Conservation (phyloP, 768 basidiomycete species). For the Crucibulum laeve region DNA sequence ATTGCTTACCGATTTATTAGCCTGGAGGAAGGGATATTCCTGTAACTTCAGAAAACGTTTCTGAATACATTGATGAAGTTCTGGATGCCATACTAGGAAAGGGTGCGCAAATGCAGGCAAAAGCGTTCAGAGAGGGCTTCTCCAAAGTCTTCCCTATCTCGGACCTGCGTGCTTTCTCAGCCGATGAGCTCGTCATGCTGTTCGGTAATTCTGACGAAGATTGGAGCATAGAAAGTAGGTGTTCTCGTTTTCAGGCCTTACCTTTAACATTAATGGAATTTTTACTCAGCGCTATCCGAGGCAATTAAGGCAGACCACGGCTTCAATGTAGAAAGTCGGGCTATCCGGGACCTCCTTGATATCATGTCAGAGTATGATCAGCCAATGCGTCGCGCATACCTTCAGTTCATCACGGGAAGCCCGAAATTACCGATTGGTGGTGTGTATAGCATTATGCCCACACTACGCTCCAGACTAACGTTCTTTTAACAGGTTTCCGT, state of each 20-base stretch:
- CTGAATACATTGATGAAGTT: conserved; percentile 85
- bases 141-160: conserved; percentile 93
- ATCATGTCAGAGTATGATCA: conserved; percentile 80
- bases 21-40: conserved; percentile 72
- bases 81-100: conserved; percentile 84
- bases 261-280: conserved; percentile 8
- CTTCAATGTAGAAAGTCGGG: conserved; percentile 91
- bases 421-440: conserved; percentile 96
- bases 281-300: conserved; percentile 69
- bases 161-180: conserved; percentile 88
- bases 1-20: conserved; percentile 29
- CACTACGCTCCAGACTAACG: not conserved
- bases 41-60: conserved; percentile 85
- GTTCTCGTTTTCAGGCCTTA: conserved; percentile 1
- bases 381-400: conserved; percentile 73
- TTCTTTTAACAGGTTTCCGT: conserved; percentile 67
- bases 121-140: conserved; percentile 92
- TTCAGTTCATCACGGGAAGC: conserved; percentile 97
- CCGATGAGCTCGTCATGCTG: conserved; percentile 92
- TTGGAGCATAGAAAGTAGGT: conserved; percentile 83
- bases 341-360: conserved; percentile 83
- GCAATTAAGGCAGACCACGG: conserved; percentile 97
- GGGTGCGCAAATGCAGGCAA: conserved; percentile 74
- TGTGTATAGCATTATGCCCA: conserved; percentile 27
- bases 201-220: conserved; percentile 98